These are phyloP conservation scores for Typha latifolia DNA, from an alignment of 176 grass and related monocot species.

Conservation along the genomic window DNA sequence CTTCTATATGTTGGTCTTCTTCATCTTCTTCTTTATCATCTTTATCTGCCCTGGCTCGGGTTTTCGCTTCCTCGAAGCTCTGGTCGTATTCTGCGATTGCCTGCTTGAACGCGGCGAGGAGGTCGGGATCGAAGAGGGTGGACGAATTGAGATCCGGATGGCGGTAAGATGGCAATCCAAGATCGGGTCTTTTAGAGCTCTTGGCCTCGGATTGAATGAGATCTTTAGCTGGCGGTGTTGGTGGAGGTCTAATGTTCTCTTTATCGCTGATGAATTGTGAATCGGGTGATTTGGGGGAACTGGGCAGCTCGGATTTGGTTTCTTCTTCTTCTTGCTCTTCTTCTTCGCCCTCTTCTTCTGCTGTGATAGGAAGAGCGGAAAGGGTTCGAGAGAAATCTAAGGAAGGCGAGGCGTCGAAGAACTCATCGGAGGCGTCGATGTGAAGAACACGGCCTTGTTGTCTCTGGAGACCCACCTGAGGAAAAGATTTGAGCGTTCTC, in stretches of 20 bases:
- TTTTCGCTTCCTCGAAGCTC: constrained; percentile 24
- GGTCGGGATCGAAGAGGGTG: constrained; percentile 84
- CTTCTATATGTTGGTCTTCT: neutral
- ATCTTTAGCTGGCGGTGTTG: constrained; percentile 11
- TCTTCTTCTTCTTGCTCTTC: constrained; percentile 2
- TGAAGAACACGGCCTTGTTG: constrained; percentile 16
- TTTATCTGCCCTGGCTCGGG: constrained; percentile 4
- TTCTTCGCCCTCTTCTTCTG: neutral
- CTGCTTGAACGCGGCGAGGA: constrained; percentile 66
- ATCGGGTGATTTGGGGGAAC: neutral
- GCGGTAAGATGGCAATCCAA: constrained; percentile 19
- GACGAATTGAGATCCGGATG: constrained; percentile 50
- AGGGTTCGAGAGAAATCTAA: constrained; percentile 14
- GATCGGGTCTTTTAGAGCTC: neutral
- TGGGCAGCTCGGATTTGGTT: neutral
- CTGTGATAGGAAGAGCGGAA: too few species aligned
- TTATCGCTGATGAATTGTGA: constrained; percentile 18
- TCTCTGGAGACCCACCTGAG: neutral
- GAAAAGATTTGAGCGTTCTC: constrained; percentile 32
- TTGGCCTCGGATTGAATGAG: constrained; percentile 1
- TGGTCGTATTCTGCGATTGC: constrained; percentile 50
- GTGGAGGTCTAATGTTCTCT: constrained; percentile 47
- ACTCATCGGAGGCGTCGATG: constrained; percentile 21
- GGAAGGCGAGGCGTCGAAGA: constrained; percentile 29
- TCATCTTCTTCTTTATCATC: neutral